Evolutionary conservation across 306 rosid species (phyloP).

Genomic region (Abrus pulchellus): DNA sequence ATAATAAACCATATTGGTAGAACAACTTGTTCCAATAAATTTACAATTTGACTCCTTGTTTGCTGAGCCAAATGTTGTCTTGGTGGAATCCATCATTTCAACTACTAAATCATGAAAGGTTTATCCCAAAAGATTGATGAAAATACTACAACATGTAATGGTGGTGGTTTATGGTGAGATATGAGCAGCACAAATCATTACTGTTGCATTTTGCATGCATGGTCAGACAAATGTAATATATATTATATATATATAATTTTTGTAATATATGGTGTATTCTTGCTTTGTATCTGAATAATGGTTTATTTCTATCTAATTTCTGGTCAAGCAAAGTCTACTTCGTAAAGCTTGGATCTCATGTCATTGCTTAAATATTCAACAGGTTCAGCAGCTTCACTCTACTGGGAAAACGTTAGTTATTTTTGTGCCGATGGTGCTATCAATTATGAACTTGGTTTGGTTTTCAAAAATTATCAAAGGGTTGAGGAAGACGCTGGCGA

Average conservation of each 20-base stretch:
- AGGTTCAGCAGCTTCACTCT: slow-evolving; percentile 78
- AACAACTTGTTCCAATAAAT: not conserved
- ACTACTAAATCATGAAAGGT: slow-evolving; percentile 10
- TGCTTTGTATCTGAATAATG: slow-evolving; percentile 11
- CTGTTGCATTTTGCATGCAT: not conserved
- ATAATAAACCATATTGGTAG: not conserved
- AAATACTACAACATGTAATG: not conserved
- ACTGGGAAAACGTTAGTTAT: slow-evolving; percentile 69
- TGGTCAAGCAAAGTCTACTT: slow-evolving; percentile 14
- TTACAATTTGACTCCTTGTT: slow-evolving; percentile 23
- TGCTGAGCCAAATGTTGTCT: not conserved
- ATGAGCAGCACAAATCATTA: slow-evolving; percentile 10
- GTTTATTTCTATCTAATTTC: slow-evolving; percentile 26
- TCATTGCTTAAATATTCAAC: slow-evolving; percentile 43
- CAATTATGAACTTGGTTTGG: slow-evolving; percentile 93
- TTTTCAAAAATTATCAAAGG: slow-evolving; percentile 85
- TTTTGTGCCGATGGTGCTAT: slow-evolving; percentile 71
- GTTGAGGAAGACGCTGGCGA: slow-evolving; percentile 85
- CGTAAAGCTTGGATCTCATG: slow-evolving; percentile 10
- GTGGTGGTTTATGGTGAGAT: slow-evolving; percentile 1
- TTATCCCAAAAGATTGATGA: not conserved
- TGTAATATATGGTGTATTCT: slow-evolving; percentile 24
- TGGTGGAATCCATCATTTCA: not conserved
- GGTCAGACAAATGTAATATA: not conserved
- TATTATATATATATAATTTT: not conserved